Evolutionary conservation across 441 rosid species (phyloP), one percentile per base, ranked within the genome.

Genomic region (Populus hybrid): DNA sequence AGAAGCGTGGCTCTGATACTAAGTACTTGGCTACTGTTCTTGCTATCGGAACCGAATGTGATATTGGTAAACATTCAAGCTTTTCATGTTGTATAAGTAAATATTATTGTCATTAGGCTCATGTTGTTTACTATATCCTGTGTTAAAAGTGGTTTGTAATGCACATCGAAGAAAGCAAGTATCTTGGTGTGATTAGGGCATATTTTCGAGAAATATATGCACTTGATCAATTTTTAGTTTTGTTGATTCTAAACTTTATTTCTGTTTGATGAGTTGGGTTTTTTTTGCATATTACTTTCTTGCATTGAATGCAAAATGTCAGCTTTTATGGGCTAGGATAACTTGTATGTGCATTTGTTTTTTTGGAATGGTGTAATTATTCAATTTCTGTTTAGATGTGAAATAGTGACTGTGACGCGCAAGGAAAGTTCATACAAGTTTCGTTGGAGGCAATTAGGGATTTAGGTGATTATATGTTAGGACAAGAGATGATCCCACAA

Each of bases 11-110:
- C 63, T 94, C 97, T 11, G 98, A 94, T 76, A 90, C 90, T 16
- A 95, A 92, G 88, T 95, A 91, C 74, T 69, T 95, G 76, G 98
- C 98, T 0, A 94, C 88, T 6, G 97, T 96, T 21, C 84, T 94
- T 70, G 93, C 97, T 21, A 89, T 90, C 80, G 99, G 99, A 30
- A 93, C 93, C 1, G 99, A 94, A 77, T 96, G 98, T 28, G 98
- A 96, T 69, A 95, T 94, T 77, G 97, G 97, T 92, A 88, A 67
- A 77, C 7, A 14, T 35, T 21, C 1, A 30, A 50, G 28, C 12
- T 18, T 40, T 57, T 36, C 7, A 38, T 34, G 40, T 28, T 10
- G 10, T 18, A 26, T 8, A 12, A 11, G 7, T 70, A 21, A n/a
- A 9, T 35, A 11, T 14, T 23, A 6, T 21, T 61, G 76, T 63